Evolutionary conservation across 257 asterid species (phyloP).

Genomic region (Przewalskia tangutica): DNA sequence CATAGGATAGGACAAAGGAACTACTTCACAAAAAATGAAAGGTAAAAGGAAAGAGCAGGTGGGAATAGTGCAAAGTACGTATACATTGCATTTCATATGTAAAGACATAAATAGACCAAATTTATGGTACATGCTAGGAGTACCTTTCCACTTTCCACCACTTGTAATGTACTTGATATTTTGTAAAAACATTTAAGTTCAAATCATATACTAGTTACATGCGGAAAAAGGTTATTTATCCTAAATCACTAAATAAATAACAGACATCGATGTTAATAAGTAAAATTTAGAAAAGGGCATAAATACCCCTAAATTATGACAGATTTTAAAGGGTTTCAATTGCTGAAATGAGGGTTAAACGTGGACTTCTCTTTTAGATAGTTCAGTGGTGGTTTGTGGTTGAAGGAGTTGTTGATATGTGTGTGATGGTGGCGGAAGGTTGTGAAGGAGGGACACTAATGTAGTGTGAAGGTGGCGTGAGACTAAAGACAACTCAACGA

Average conservation of each 20-base stretch:
- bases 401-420: not conserved
- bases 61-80: not conserved
- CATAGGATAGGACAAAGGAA: slow-evolving; percentile 6
- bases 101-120: not conserved
- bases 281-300: not conserved
- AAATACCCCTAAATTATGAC: not conserved
- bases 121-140: not conserved
- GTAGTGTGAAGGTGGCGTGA: not conserved
- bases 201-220: not conserved
- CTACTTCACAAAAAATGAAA: not conserved
- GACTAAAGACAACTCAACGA: too few species aligned
- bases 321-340: not conserved
- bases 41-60: not conserved
- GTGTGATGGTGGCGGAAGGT: not conserved
- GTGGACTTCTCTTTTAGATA: too few species aligned
- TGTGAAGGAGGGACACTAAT: not conserved
- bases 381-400: not conserved
- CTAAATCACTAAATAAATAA: not conserved
- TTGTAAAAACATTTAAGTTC: not conserved
- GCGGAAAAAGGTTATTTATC: not conserved
- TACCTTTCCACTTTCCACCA: not conserved
- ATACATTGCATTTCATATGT: not conserved
- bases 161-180: not conserved
- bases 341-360: too few species aligned
- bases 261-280: not conserved